Percentiles rank a stretch among this genome's conserved stretches.
Conservation (phyloP, 1,284 basidiomycete species). For the Takashimella tepidaria region DNA sequence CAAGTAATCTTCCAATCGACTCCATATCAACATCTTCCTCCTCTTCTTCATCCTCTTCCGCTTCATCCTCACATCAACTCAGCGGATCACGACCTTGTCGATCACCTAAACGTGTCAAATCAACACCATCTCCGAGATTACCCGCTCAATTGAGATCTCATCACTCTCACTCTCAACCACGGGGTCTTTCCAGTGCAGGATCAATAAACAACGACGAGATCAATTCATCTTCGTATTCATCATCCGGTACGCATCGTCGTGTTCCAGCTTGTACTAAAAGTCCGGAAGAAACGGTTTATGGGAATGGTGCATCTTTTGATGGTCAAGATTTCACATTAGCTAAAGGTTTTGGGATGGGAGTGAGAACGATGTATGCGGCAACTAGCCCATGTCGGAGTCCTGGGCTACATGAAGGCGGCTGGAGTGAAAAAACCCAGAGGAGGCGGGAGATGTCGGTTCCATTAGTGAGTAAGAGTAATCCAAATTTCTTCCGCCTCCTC, state of each 20-base stretch:
- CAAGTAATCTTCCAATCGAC: neutral
- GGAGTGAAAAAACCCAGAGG: slow-evolving; percentile 10
- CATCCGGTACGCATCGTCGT: neutral
- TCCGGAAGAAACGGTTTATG: neutral
- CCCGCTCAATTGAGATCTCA: slow-evolving; percentile 3
- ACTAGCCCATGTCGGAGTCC: slow-evolving; percentile 5
- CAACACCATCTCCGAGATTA: slow-evolving; percentile 20
- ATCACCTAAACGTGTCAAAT: slow-evolving; percentile 34
- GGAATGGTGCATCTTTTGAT: too few species aligned
- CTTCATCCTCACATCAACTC: slow-evolving; percentile 8
- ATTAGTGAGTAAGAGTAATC: slow-evolving; percentile 24
- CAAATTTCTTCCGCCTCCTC: neutral
- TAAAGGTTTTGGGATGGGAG: neutral
- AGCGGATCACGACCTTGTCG: slow-evolving; percentile 11
- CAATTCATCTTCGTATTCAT: neutral
- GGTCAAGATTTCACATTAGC: too few species aligned
- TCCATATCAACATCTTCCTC: neutral
- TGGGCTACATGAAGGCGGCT: neutral
- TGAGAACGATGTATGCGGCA: neutral
- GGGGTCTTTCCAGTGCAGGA: neutral
- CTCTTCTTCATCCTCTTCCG: neutral
- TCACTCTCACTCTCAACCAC: slow-evolving; percentile 2
- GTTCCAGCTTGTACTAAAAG: neutral
- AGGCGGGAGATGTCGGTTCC: slow-evolving; percentile 41
- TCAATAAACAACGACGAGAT: too few species aligned